Evolutionary conservation across 2,329 filamentous ascomycete genomes (phyloP).

Genomic region (Aspergillus caelatus): DNA sequence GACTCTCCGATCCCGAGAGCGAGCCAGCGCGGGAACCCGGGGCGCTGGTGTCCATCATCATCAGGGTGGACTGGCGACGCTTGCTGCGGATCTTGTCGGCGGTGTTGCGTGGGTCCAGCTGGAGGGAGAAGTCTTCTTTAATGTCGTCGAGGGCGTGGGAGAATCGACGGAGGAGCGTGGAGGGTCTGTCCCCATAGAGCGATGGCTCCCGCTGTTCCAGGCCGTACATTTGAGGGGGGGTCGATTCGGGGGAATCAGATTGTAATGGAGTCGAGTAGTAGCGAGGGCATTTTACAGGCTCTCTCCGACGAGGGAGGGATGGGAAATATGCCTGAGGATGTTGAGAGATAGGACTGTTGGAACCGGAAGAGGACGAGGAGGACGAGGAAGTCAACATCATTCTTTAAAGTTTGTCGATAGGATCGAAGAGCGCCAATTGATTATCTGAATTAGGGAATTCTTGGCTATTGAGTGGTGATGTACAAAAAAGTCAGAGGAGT

Average conservation of each 20-base stretch:
- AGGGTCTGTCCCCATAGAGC: conserved; percentile 26
- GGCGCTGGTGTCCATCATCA: conserved; percentile 18
- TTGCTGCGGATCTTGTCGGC: conserved; percentile 28
- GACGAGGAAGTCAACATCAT: conserved; percentile 30
- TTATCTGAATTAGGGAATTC: neutral
- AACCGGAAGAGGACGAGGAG: conserved; percentile 32
- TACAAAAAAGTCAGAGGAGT: neutral
- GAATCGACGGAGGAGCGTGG: conserved; percentile 33
- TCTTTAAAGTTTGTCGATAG: neutral
- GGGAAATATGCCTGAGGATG: conserved; percentile 29
- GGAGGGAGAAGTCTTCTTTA: conserved; percentile 35
- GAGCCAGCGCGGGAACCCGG: conserved; percentile 10
- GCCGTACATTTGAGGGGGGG: conserved; percentile 37
- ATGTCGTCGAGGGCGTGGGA: conserved; percentile 42
- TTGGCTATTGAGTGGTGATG: neutral
- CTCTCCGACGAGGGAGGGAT: conserved; percentile 27
- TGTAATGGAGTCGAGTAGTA: conserved; percentile 40
- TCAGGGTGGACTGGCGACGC: conserved; percentile 32
- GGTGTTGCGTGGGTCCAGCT: conserved; percentile 25
- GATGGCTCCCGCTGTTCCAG: conserved; percentile 38
- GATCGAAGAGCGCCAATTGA: neutral
- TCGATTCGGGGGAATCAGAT: conserved; percentile 31
- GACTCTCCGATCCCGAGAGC: conserved; percentile 8
- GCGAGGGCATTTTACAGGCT: conserved; percentile 30
- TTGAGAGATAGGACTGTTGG: conserved; percentile 30